A percentile compares a stretch with the other conserved stretches of the same genome.
Conservation (phyloP, 371 early-diverging fungal species). For the Mortierella sp. region DNA sequence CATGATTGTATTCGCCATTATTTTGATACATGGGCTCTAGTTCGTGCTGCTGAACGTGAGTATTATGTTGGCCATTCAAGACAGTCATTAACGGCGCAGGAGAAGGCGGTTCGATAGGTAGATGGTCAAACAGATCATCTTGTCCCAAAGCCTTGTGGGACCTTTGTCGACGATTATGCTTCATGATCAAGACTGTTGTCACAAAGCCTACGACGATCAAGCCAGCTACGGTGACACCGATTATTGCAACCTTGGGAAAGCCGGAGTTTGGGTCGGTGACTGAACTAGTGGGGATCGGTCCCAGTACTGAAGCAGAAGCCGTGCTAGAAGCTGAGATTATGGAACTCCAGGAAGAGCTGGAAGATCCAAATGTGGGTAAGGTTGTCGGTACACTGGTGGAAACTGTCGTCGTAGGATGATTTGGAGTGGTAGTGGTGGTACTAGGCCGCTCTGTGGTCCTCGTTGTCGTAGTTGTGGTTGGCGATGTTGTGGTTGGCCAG, state of each 20-base stretch:
- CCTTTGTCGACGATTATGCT: neutral
- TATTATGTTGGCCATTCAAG: neutral
- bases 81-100: constrained; percentile 17
- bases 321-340: constrained; percentile 2
- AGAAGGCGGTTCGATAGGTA: constrained; percentile 22
- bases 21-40: constrained; percentile 33
- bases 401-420: constrained; percentile 58
- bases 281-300: neutral
- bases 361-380: constrained; percentile 67
- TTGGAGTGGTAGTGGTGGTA: neutral
- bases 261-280: constrained; percentile 9
- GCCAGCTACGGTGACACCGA: constrained; percentile 18
- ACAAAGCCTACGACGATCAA: constrained; percentile 26
- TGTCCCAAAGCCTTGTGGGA: constrained; percentile 28
- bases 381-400: constrained; percentile 66
- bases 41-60: constrained; percentile 20
- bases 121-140: constrained; percentile 34
- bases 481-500: constrained; percentile 15
- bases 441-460: neutral
- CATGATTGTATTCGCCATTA: constrained; percentile 17
- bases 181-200: constrained; percentile 19
- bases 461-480: neutral
- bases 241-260: constrained; percentile 16
- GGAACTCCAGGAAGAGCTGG: constrained; percentile 30
- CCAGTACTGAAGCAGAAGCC: neutral